Conservation (phyloP, 1,284 basidiomycete species). For the Moesziomyces antarcticus region DNA sequence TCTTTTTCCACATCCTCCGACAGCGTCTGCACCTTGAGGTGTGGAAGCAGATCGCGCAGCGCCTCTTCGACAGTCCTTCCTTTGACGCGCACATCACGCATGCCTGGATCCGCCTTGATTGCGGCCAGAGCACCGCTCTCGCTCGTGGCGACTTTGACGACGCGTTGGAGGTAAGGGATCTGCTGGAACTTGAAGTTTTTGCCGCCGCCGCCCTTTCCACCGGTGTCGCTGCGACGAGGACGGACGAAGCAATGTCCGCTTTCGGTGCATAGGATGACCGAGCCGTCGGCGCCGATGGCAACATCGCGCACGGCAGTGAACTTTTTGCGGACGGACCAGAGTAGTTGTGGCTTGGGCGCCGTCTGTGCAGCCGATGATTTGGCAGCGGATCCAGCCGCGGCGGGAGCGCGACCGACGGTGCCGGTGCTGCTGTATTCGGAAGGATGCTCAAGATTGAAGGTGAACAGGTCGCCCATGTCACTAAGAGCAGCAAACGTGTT, state of each 20-base stretch:
- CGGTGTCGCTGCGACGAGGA: constrained; percentile 39
- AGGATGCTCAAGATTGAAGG: constrained; percentile 73
- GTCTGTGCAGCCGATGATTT: constrained; percentile 31
- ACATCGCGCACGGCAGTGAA: constrained; percentile 85
- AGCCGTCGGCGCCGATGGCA: constrained; percentile 86
- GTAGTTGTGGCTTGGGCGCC: constrained; percentile 79
- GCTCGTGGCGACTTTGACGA: constrained; percentile 85
- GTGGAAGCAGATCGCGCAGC: constrained; percentile 69
- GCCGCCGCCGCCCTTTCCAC: constrained; percentile 37
- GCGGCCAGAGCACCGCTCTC: constrained; percentile 90
- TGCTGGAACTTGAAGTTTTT: constrained; percentile 76
- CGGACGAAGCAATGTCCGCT: constrained; percentile 90
- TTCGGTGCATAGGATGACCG: constrained; percentile 89
- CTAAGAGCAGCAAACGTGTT: constrained; percentile 86
- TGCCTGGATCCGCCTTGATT: constrained; percentile 79
- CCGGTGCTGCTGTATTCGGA: constrained; percentile 54
- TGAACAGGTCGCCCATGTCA: constrained; percentile 89
- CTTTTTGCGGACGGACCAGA: constrained; percentile 87
- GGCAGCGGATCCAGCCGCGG: constrained; percentile 5
- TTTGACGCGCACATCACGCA: constrained; percentile 73
- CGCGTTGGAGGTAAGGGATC: constrained; percentile 84
- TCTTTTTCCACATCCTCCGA: constrained; percentile 32
- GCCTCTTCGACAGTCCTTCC: constrained; percentile 78
- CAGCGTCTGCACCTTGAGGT: constrained; percentile 52
- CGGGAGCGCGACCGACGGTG: constrained; percentile 8